These are phyloP conservation scores for Phaeoacremonium minimum DNA, from an alignment of 2,329 filamentous ascomycete genomes.

Conservation along the genomic window DNA sequence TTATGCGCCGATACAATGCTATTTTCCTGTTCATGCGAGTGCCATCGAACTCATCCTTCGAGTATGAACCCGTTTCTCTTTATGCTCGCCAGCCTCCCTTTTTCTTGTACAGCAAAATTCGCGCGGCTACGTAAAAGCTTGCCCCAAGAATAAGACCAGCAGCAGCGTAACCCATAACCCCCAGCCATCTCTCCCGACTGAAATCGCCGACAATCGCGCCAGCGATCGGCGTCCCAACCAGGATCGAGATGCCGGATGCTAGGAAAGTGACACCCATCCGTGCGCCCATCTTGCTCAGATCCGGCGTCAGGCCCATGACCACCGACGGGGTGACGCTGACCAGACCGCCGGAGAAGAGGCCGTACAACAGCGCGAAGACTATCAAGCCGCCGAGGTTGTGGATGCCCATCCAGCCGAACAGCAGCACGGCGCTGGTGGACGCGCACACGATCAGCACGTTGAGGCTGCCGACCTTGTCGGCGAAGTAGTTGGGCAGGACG, in stretches of 20 bases:
- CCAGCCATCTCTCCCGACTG: slow-evolving; percentile 21
- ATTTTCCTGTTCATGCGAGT: no score
- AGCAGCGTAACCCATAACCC: slow-evolving; percentile 24
- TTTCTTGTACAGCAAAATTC: slow-evolving; percentile 16
- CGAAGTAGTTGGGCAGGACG: slow-evolving; percentile 36
- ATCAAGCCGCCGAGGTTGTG: slow-evolving; percentile 27
- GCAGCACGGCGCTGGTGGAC: slow-evolving; percentile 25
- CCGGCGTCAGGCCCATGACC: slow-evolving; percentile 27
- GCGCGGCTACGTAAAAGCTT: slow-evolving; percentile 13
- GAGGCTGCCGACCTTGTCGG: slow-evolving; percentile 35
- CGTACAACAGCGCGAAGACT: slow-evolving; percentile 37
- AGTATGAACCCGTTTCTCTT: neutral
- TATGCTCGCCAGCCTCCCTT: slow-evolving; percentile 9
- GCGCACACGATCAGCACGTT: slow-evolving; percentile 29
- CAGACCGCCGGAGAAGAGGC: slow-evolving; percentile 39
- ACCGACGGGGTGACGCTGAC: slow-evolving; percentile 35
- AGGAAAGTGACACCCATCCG: slow-evolving; percentile 36
- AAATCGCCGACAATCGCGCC: slow-evolving; percentile 36
- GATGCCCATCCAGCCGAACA: slow-evolving; percentile 35
- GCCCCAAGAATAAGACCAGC: slow-evolving; percentile 20
- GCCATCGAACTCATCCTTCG: no score
- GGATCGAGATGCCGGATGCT: slow-evolving; percentile 37
- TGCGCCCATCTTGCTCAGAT: slow-evolving; percentile 30
- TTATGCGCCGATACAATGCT: no score
- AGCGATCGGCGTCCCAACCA: slow-evolving; percentile 46